A percentile compares a stretch with the other conserved stretches of the same genome.
These are phyloP conservation scores for Buxus sempervirens DNA, from an alignment of 164 flowering plant genomes.

Conservation along the genomic window DNA sequence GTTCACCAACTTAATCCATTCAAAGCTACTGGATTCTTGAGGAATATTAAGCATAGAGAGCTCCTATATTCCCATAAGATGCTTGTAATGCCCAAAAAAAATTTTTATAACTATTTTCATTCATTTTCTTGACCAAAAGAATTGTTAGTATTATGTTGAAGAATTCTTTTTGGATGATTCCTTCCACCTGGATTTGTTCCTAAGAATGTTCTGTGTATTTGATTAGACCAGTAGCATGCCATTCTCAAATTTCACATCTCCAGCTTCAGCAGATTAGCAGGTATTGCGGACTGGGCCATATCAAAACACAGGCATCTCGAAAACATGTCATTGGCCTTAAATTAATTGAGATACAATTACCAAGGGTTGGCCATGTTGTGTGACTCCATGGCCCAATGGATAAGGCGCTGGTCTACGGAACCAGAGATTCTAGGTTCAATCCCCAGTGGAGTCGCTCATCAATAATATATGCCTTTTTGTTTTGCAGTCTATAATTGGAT, in stretches of 20 bases:
- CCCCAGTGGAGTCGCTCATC: conserved; percentile 71
- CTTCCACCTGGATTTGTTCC: neutral
- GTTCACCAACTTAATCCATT: neutral
- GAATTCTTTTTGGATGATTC: neutral
- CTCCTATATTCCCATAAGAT: neutral
- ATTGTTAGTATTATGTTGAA: neutral
- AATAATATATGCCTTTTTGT: no score
- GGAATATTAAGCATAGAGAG: neutral
- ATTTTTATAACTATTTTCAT: no score
- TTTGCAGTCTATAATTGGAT: no score
- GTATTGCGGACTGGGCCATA: no score
- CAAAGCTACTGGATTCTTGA: neutral
- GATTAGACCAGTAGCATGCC: no score
- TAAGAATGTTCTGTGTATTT: no score
- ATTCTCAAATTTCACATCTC: no score
- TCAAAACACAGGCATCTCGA: no score
- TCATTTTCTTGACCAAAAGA: neutral
- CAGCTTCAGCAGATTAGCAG: no score
- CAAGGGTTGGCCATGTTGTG: no score
- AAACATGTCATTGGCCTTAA: no score
- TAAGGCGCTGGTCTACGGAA: conserved; percentile 81
- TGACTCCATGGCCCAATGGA: conserved; percentile 74
- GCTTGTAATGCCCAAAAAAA: neutral
- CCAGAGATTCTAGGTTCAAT: conserved; percentile 82
- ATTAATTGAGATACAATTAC: no score